Base-by-base conservation (phyloP, 208 protist genomes). In the Leishmania turanica region DNA sequence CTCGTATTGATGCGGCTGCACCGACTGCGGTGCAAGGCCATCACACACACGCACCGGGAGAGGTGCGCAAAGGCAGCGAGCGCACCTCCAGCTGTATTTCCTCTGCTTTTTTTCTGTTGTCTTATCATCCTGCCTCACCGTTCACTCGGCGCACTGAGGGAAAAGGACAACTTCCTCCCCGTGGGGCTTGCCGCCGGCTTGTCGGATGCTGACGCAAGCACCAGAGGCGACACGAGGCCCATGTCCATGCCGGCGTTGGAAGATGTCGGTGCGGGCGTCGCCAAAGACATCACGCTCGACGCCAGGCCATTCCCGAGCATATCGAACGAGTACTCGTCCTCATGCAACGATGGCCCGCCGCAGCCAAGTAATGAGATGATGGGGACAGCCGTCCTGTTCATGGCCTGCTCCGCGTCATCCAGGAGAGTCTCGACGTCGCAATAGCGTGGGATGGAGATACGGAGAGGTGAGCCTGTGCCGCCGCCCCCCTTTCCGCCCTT, bases 401-500 rank as follows among this genome's bases (percentile, higher is more conserved):
- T 45, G 34, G 40, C 31, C 45, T 54, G 64, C 74, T 86, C 82
- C 19, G 82, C 77, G 19, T 82, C 82, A 45, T 86, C 82, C 17
- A 86, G 66, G 21, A 86, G 70, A 45, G 77, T n/a, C 72, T 86
- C 78, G 45, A 72, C 58, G 58, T 86, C 82, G 56, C 54, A 58
- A 62, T 82, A 72, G 68, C 60, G 34, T 7, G 82, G 82, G 19
- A 86, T 82, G 13, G 78, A 71, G 13, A 82, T 47, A 9, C n/a
- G 78, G 45, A 17, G 6, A 0, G 40, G 31, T 73, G 45, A 45
- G 2, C 47, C 77, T 15, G 64, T 27, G 24, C 27, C 60, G 19
- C 77, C n/a, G 19, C 65, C 47, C 3, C 45, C 49, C 19, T n/a
- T 70, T 19, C 31, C 49, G 8, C 49, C 65, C 0, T 49, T 65